These are phyloP conservation scores for Berberis vulgaris DNA, from an alignment of 164 flowering plant species.

Conservation along the genomic window DNA sequence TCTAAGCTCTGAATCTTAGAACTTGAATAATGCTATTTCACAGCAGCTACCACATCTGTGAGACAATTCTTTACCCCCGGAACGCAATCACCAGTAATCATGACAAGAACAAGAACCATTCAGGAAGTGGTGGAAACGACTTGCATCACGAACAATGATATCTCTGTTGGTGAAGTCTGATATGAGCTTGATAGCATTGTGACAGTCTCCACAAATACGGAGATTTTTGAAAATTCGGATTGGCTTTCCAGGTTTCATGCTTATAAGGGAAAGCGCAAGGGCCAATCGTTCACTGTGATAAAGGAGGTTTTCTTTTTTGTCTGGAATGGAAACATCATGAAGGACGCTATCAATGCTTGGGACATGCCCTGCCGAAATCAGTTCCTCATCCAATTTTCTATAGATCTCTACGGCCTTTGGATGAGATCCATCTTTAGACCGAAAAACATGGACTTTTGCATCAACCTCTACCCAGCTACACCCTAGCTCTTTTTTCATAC, in stretches of 20 bases:
- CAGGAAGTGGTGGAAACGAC: slow-evolving; percentile 38
- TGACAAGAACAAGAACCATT: slow-evolving; percentile 11
- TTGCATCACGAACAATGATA: slow-evolving; percentile 35
- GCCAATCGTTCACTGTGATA: slow-evolving; percentile 56
- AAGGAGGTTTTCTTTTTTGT: slow-evolving; percentile 31
- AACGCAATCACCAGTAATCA: slow-evolving; percentile 11
- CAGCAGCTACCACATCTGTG: too few species aligned
- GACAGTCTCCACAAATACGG: slow-evolving; percentile 13
- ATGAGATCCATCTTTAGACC: slow-evolving; percentile 45
- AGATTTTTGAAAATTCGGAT: slow-evolving; percentile 40
- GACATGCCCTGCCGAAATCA: slow-evolving; percentile 31
- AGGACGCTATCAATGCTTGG: slow-evolving; percentile 34
- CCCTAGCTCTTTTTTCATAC: slow-evolving; percentile 54
- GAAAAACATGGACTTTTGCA: slow-evolving; percentile 40
- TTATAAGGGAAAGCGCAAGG: slow-evolving; percentile 38
- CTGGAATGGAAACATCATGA: slow-evolving; percentile 30
- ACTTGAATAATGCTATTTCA: too few species aligned
- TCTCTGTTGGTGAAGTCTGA: slow-evolving; percentile 29
- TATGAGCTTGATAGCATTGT: slow-evolving; percentile 34
- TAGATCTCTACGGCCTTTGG: slow-evolving; percentile 32
- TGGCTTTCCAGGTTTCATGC: slow-evolving; percentile 13
- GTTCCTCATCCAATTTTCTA: slow-evolving; percentile 35
- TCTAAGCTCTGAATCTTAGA: too few species aligned
- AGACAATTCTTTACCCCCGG: too few species aligned
- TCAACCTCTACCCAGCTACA: slow-evolving; percentile 58